These are phyloP conservation scores for Diaporthe capsici DNA, from an alignment of 2,329 filamentous ascomycete genomes.

Conservation along the genomic window DNA sequence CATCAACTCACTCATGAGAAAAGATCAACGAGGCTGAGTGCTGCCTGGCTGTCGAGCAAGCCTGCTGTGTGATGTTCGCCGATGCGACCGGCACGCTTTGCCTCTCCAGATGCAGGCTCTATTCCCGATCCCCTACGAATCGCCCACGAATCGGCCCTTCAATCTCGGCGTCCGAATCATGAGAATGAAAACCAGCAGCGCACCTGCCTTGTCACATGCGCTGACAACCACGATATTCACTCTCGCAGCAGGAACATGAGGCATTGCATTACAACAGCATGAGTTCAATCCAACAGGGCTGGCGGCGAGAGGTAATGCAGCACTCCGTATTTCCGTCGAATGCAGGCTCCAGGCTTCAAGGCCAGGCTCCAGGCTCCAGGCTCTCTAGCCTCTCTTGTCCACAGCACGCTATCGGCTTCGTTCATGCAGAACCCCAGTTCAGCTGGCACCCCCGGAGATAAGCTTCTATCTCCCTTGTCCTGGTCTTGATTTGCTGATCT, in stretches of 20 bases:
- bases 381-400: slow-evolving; percentile 14
- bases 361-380: slow-evolving; percentile 11
- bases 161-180: slow-evolving; percentile 14
- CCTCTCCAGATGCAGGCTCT: slow-evolving; percentile 24
- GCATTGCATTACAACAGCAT: background rate
- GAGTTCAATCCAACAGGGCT: background rate
- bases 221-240: background rate
- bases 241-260: background rate
- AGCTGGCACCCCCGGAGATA: slow-evolving; percentile 40
- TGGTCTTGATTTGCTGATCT: slow-evolving; percentile 35
- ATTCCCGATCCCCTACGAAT: slow-evolving; percentile 14
- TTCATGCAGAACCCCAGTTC: slow-evolving; percentile 37
- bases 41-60: slow-evolving; percentile 13
- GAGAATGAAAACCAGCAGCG: background rate
- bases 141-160: slow-evolving; percentile 35
- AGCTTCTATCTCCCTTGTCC: slow-evolving; percentile 31
- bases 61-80: background rate
- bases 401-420: slow-evolving; percentile 37
- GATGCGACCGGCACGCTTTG: slow-evolving; percentile 13
- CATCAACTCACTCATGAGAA: slow-evolving; percentile 1
- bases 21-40: slow-evolving; percentile 9
- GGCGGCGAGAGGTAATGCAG: background rate
- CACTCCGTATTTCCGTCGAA: background rate
- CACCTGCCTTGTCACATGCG: background rate
- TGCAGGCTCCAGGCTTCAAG: slow-evolving; percentile 11